Conservation (phyloP, 164 flowering plant species). For the Piper longum region DNA sequence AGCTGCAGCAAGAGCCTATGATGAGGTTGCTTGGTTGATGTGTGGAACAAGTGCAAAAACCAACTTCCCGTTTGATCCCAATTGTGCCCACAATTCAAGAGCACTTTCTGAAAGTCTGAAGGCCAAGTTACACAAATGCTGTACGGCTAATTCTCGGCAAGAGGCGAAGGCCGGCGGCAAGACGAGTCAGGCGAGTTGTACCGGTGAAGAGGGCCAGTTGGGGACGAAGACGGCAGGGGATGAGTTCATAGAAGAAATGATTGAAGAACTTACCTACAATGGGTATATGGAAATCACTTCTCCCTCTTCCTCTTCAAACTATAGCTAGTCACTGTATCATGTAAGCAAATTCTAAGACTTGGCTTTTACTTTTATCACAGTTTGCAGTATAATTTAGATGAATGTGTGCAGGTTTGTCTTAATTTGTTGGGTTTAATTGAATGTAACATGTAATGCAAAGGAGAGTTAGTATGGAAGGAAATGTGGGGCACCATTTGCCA, state of each 20-base stretch:
- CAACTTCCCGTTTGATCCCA: slow-evolving; percentile 13
- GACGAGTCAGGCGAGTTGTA: background rate
- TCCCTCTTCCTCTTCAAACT: background rate
- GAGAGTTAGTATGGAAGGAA: too few species aligned
- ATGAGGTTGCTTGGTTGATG: slow-evolving; percentile 14
- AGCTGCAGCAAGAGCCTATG: slow-evolving; percentile 16
- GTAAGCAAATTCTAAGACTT: too few species aligned
- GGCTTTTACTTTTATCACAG: too few species aligned
- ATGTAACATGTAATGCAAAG: too few species aligned
- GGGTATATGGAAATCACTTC: slow-evolving; percentile 12
- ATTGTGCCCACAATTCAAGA: background rate
- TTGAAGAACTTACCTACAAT: slow-evolving; percentile 11
- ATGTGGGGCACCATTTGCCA: too few species aligned
- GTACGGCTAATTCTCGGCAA: slow-evolving; percentile 1
- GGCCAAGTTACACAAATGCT: slow-evolving; percentile 9
- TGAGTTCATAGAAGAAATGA: slow-evolving; percentile 12
- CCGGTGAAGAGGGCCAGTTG: background rate
- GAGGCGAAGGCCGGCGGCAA: background rate
- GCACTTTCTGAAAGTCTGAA: slow-evolving; percentile 7
- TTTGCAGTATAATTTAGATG: background rate
- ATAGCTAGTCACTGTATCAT: too few species aligned
- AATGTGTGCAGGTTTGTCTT: too few species aligned
- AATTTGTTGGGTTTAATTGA: too few species aligned
- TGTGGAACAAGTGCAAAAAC: slow-evolving; percentile 11
- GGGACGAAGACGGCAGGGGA: slow-evolving; percentile 5